Evolutionary conservation across 192 early-diverging fungal species (phyloP).

Genomic region (Glomus cerebriforme): DNA sequence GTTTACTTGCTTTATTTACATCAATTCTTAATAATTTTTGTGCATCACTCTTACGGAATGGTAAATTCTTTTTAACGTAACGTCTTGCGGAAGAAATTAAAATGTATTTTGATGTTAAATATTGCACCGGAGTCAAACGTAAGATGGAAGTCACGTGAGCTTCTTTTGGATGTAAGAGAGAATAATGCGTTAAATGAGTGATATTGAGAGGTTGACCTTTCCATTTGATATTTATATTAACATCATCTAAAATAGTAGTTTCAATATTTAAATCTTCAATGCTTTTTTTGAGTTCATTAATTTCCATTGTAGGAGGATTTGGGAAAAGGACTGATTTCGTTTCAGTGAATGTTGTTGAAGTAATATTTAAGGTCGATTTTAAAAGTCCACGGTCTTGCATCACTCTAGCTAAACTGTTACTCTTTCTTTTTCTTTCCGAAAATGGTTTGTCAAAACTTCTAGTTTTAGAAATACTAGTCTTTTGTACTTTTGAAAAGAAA

Average conservation of each 20-base stretch:
- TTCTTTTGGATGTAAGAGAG: slow-evolving; percentile 66
- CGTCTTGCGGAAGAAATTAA: slow-evolving; percentile 65
- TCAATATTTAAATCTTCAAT: slow-evolving; percentile 15
- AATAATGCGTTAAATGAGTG: slow-evolving; percentile 34
- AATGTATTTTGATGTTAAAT: slow-evolving; percentile 79
- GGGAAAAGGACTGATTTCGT: background rate
- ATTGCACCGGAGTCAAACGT: slow-evolving; percentile 80
- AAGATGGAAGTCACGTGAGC: slow-evolving; percentile 73
- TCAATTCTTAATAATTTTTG: slow-evolving; percentile 88
- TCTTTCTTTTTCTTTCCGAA: background rate
- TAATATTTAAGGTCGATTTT: background rate
- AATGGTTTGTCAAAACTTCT: background rate
- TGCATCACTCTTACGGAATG: slow-evolving; percentile 90
- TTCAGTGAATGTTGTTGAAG: background rate
- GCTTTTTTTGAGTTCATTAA: background rate
- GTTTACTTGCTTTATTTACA: slow-evolving; percentile 89
- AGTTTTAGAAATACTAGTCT: background rate
- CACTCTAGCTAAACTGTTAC: background rate
- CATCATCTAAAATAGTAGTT: background rate
- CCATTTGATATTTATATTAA: slow-evolving; percentile 6
- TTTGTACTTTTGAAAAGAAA: background rate
- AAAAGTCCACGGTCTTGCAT: slow-evolving; percentile 2
- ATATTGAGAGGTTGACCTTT: slow-evolving; percentile 1
- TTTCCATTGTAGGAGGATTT: background rate
- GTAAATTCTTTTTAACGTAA: slow-evolving; percentile 34